Conservation (phyloP, 2,329 filamentous ascomycete species). For the Macroventuria anomochaeta region DNA sequence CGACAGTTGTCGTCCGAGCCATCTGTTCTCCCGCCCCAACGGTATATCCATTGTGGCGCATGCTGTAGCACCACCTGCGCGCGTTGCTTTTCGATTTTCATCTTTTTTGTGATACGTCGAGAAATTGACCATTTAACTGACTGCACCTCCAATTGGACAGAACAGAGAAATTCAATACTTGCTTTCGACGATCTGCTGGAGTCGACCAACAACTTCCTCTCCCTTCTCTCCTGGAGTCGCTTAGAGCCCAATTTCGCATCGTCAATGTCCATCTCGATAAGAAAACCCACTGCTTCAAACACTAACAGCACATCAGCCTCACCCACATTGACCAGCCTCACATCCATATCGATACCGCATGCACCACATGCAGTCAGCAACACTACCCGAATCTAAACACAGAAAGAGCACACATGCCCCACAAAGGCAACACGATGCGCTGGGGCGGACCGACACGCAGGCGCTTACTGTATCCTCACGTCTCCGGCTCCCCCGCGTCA, state of each 20-base stretch:
- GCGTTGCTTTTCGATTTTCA: constrained; percentile 13
- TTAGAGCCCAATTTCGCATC: not conserved
- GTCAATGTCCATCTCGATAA: not conserved
- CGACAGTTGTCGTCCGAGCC: constrained; percentile 23
- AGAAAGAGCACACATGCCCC: not conserved
- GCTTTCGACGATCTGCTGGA: not conserved
- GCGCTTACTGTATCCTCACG: constrained; percentile 10
- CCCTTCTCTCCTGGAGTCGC: not conserved
- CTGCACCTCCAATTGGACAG: constrained; percentile 3
- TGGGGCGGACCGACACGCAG: constrained; percentile 16
- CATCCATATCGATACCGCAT: not conserved
- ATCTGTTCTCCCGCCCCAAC: constrained; percentile 20
- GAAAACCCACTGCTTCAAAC: not conserved
- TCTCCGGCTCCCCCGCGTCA: constrained; percentile 14
- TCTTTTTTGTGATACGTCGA: constrained; percentile 19
- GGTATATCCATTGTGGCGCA: constrained; percentile 17
- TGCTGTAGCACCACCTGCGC: constrained; percentile 18
- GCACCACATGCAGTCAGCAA: constrained; percentile 4
- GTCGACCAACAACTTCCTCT: not conserved
- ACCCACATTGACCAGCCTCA: not conserved
- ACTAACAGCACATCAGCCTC: constrained; percentile 4
- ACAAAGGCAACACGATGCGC: constrained; percentile 1
- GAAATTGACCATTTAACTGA: not conserved
- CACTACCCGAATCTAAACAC: constrained; percentile 10
- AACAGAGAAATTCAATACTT: constrained; percentile 13